Evolutionary conservation across 75 land plant species (phyloP), one percentile per base, ranked within the genome.

Genomic region (Cupressus sempervirens): DNA sequence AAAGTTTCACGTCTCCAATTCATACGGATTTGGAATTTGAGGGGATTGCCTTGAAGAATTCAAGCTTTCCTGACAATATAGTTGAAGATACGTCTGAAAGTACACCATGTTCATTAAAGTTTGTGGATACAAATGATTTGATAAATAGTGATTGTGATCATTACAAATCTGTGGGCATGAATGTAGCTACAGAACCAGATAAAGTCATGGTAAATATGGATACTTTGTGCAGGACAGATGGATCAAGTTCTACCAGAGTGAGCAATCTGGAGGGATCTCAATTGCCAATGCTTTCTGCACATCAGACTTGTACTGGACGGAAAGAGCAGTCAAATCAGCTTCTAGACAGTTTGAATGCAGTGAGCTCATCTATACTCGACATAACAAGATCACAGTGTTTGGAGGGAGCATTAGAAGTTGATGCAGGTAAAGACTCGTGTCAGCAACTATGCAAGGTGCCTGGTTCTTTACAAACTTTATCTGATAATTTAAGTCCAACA

Each of bases 361-460:
- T 70, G 86, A 87, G 84, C 80, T 46, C 83, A 38, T 65, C 86
- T 67, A 89, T 89, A 13, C 82, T 84, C 34, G 86, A 89, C 14
- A 87, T 84, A 52, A 87, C 88, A 80, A 70, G 76, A 32, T 85
- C 62, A 46, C 88, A 89, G 90, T 84, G 88, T 53, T 85, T 73
- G 7, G 84, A 73, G 6, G 87, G 73, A 65, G 86, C 83, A 43
- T 81, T 82, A 40, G 86, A 85, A 73, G 81, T 32, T 43, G 88
- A 87, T 23, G 70, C 36, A 65, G 86, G 79, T n/a, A 81, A 70
- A 3, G 68, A 77, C 74, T 81, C 54, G 34, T 90, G 85, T n/a
- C 88, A 89, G 26, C 83, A 87, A 81, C 83, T 58, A 26, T 73
- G 87, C 30, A 72, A 83, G 88, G 88, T 82, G 76, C 82, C 81